A percentile compares a stretch with the other conserved stretches of the same genome.
phyloP scores from a whole-genome alignment of 202 grass and related monocot species.

The Saccharum hybrid region DNA sequence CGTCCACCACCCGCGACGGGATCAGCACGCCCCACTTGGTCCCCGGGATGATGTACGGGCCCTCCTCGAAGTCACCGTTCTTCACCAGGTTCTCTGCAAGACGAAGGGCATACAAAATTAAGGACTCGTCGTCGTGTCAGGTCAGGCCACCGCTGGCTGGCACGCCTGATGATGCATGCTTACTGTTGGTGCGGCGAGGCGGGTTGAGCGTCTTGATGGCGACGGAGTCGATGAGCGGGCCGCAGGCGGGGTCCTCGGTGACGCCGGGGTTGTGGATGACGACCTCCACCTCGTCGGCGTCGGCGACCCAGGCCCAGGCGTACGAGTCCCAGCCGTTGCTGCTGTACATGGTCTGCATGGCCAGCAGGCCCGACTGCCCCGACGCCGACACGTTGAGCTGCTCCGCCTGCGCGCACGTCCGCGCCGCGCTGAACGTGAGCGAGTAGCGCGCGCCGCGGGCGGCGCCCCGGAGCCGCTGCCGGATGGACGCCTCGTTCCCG shows the following conservation, averaged over 20 bases:
- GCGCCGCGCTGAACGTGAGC: slow-evolving; percentile 81
- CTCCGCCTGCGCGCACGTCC: slow-evolving; percentile 86
- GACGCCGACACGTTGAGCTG: slow-evolving; percentile 69
- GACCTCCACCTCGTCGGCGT: slow-evolving; percentile 48
- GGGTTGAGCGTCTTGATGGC: slow-evolving; percentile 66
- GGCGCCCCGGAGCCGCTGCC: slow-evolving; percentile 48
- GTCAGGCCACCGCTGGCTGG: no score
- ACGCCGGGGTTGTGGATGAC: slow-evolving; percentile 81
- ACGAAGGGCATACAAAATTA: no score
- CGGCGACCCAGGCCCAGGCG: slow-evolving; percentile 70
- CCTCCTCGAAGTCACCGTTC: slow-evolving; percentile 89
- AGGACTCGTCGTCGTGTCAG: no score
- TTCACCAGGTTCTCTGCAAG: slow-evolving; percentile 65
- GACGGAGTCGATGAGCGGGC: slow-evolving; percentile 77
- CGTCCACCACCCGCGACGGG: slow-evolving; percentile 59
- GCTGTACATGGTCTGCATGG: slow-evolving; percentile 90
- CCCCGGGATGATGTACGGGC: slow-evolving; percentile 77
- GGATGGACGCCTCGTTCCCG: slow-evolving; percentile 83
- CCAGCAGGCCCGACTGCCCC: slow-evolving; percentile 55
- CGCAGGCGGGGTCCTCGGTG: slow-evolving; percentile 72
- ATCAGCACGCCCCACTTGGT: slow-evolving; percentile 75
- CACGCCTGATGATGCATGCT: background rate
- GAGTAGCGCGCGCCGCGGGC: slow-evolving; percentile 57
- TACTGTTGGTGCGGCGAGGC: slow-evolving; percentile 66
- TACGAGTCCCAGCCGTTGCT: slow-evolving; percentile 93